phyloP scores from a whole-genome alignment of 2,329 filamentous ascomycete species.

The Dactylellina leptospora region DNA sequence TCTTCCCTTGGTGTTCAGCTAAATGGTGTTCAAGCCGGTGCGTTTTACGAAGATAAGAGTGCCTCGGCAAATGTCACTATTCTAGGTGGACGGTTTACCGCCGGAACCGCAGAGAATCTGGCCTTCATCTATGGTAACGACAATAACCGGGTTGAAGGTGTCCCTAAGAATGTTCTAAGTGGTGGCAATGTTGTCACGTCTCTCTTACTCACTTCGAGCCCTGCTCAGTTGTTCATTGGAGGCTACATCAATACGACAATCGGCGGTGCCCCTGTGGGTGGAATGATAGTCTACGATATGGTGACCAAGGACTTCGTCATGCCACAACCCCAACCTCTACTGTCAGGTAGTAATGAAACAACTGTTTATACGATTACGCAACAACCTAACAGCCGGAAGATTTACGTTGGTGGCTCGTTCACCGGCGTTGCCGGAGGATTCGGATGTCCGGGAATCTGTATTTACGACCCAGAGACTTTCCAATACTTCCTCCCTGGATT shows the following conservation, averaged over 20 bases:
- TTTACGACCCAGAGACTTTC: conserved; percentile 71
- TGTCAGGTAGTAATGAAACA: conserved; percentile 68
- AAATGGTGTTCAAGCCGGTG: conserved; percentile 77
- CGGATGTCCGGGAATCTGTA: conserved; percentile 82
- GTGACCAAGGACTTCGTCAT: conserved; percentile 72
- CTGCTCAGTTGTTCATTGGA: conserved; percentile 78
- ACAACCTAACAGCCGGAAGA: conserved; percentile 73
- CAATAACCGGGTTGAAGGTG: conserved; percentile 72
- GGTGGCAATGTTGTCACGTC: conserved; percentile 77
- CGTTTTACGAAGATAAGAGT: conserved; percentile 73
- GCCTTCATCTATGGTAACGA: conserved; percentile 81
- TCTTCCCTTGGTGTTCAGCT: conserved; percentile 60
- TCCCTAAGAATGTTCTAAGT: conserved; percentile 71
- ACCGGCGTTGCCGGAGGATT: conserved; percentile 54
- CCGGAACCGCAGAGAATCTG: conserved; percentile 79
- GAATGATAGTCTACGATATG: conserved; percentile 83
- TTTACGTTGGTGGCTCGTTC: conserved; percentile 89
- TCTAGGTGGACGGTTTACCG: conserved; percentile 84
- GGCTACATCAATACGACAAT: conserved; percentile 79
- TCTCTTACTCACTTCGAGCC: conserved; percentile 69
- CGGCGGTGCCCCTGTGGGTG: conserved; percentile 70
- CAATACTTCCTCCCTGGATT: conserved; percentile 70
- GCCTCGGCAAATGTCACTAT: conserved; percentile 84
- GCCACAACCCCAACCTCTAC: conserved; percentile 72
- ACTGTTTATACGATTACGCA: conserved; percentile 79